phyloP scores from a whole-genome alignment of 768 basidiomycete genomes.

The Sistotremastrum suecicum region DNA sequence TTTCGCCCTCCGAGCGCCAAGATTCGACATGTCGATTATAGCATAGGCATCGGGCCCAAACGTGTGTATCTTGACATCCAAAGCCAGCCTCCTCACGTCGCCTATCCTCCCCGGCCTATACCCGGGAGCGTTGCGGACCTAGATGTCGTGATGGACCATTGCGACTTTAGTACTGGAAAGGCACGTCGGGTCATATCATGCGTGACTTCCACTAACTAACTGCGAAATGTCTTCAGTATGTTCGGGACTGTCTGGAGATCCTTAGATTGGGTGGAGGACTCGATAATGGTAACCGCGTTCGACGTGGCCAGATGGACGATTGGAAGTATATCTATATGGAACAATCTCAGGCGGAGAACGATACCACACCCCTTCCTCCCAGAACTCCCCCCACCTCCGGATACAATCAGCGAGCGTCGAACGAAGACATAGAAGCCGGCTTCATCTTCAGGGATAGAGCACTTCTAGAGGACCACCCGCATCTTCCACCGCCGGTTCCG shows the following conservation, averaged over 20 bases:
- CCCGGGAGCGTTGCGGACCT: constrained; percentile 80
- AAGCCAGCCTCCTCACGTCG: constrained; percentile 42
- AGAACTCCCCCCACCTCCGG: constrained; percentile 9
- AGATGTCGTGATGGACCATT: constrained; percentile 84
- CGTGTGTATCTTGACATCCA: constrained; percentile 68
- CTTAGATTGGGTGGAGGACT: constrained; percentile 83
- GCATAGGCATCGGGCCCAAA: constrained; percentile 62
- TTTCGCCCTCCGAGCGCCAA: constrained; percentile 6
- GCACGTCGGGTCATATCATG: constrained; percentile 20
- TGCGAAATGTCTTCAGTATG: constrained; percentile 42
- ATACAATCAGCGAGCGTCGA: constrained; percentile 1
- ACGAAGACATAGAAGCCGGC: not conserved
- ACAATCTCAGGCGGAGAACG: constrained; percentile 25
- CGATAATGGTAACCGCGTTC: constrained; percentile 62
- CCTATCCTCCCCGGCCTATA: constrained; percentile 79
- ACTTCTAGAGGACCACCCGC: not conserved
- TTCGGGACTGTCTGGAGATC: constrained; percentile 94
- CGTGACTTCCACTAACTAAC: not conserved
- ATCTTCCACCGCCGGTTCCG: constrained; percentile 33
- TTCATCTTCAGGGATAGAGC: not conserved
- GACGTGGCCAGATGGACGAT: constrained; percentile 62
- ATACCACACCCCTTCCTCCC: constrained; percentile 20
- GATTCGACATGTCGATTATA: constrained; percentile 28
- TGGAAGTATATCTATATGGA: constrained; percentile 89
- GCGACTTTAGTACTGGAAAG: constrained; percentile 76